Conservation (phyloP, 768 basidiomycete species). For the Flagelloscypha sp. region DNA sequence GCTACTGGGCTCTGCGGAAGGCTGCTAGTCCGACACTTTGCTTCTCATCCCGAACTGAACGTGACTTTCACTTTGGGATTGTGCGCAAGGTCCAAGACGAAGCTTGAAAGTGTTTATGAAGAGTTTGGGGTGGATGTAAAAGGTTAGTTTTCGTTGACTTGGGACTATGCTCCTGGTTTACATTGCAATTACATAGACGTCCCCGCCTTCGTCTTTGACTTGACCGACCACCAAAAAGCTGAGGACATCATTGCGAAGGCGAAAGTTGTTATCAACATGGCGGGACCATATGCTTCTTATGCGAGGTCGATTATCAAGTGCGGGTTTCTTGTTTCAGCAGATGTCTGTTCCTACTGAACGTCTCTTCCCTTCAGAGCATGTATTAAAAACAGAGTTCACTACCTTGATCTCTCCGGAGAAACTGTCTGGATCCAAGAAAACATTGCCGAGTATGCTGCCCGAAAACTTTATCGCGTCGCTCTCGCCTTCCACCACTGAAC, state of each 20-base stretch:
- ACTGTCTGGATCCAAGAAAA: conserved; percentile 56
- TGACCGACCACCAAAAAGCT: conserved; percentile 43
- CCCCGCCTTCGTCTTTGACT: conserved; percentile 47
- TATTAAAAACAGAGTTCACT: conserved; percentile 65
- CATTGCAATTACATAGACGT: conserved; percentile 36
- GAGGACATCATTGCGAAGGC: conserved; percentile 48
- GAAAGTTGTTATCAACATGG: conserved; percentile 66
- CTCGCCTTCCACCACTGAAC: too few species aligned
- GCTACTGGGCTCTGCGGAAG: conserved; percentile 69
- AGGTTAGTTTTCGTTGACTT: too few species aligned
- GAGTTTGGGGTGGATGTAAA: too few species aligned
- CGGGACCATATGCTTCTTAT: conserved; percentile 67
- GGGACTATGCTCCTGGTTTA: conserved; percentile 39
- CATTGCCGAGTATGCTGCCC: conserved; percentile 39
- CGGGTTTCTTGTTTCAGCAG: too few species aligned
- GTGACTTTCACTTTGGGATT: conserved; percentile 56
- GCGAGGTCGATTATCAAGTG: conserved; percentile 67
- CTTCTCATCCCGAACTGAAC: conserved; percentile 51
- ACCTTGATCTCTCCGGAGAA: conserved; percentile 81
- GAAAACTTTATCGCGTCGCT: conserved; percentile 3
- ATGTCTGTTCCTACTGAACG: too few species aligned
- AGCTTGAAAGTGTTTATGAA: too few species aligned
- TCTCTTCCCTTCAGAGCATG: too few species aligned
- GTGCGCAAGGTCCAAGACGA: conserved; percentile 58
- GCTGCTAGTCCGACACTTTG: conserved; percentile 61